These are phyloP conservation scores for Oryza meyeriana DNA, from an alignment of 176 grass and related monocot species.

Conservation along the genomic window DNA sequence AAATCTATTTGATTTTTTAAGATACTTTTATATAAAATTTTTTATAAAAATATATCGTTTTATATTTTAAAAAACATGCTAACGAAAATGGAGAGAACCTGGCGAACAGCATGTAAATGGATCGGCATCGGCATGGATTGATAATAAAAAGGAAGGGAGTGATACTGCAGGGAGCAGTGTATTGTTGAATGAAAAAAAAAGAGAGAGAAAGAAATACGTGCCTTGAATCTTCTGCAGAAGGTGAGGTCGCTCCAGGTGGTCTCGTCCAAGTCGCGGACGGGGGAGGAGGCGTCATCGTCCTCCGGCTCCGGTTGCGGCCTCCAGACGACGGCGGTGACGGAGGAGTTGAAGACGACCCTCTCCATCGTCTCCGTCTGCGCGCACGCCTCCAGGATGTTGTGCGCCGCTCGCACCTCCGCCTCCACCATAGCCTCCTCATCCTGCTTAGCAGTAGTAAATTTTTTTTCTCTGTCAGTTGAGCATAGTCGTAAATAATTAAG, in stretches of 20 bases:
- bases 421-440: slow-evolving; percentile 65
- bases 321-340: slow-evolving; percentile 89
- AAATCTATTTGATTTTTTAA: no score
- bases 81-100: no score
- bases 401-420: slow-evolving; percentile 76
- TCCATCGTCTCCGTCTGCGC: slow-evolving; percentile 74
- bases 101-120: no score
- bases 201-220: neutral
- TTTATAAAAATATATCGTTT: no score
- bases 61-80: no score
- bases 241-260: slow-evolving; percentile 82
- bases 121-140: no score
- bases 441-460: no score
- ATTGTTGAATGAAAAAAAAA: neutral
- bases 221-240: slow-evolving; percentile 78
- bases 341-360: slow-evolving; percentile 89
- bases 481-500: no score
- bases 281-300: slow-evolving; percentile 2
- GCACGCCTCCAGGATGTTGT: slow-evolving; percentile 97
- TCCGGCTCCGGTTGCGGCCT: neutral
- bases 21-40: no score
- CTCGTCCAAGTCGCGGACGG: slow-evolving; percentile 59
- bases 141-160: no score
- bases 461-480: no score
- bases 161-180: no score